Evolutionary conservation across 1,284 basidiomycete species (phyloP).

Genomic region (Sporisorium graminicola): DNA sequence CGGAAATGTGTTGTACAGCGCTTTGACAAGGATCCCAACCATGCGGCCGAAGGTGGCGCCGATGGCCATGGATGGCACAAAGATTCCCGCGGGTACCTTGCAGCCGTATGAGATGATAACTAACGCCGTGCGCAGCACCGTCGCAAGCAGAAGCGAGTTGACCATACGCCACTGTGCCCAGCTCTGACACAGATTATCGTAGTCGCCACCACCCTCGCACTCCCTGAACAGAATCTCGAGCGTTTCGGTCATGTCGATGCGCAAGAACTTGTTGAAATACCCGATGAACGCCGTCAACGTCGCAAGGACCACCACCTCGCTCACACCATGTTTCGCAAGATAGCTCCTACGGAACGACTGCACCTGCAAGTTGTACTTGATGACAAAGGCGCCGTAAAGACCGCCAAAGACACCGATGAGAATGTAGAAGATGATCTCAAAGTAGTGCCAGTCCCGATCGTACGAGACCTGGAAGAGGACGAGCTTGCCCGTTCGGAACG

Average conservation of each 20-base stretch:
- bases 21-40: slow-evolving; percentile 86
- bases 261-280: slow-evolving; percentile 93
- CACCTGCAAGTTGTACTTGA: slow-evolving; percentile 96
- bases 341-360: slow-evolving; percentile 92
- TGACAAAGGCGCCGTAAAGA: slow-evolving; percentile 94
- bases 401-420: slow-evolving; percentile 96
- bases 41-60: slow-evolving; percentile 94
- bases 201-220: slow-evolving; percentile 93
- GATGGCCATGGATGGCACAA: slow-evolving; percentile 96
- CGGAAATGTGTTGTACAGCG: slow-evolving; percentile 85
- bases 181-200: slow-evolving; percentile 94
- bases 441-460: slow-evolving; percentile 98
- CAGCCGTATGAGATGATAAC: slow-evolving; percentile 94
- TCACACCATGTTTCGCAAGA: slow-evolving; percentile 83
- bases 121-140: slow-evolving; percentile 84
- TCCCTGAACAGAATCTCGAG: slow-evolving; percentile 97
- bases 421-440: slow-evolving; percentile 95
- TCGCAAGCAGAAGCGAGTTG: slow-evolving; percentile 91
- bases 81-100: slow-evolving; percentile 97
- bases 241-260: slow-evolving; percentile 98
- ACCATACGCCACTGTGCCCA: slow-evolving; percentile 94
- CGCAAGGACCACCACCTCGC: slow-evolving; percentile 89
- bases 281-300: slow-evolving; percentile 89
- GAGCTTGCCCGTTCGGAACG: slow-evolving; percentile 96
- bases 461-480: slow-evolving; percentile 98